These are phyloP conservation scores for Skeletonema costatum DNA, from an alignment of 108 stramenopile genomes.

Conservation along the genomic window DNA sequence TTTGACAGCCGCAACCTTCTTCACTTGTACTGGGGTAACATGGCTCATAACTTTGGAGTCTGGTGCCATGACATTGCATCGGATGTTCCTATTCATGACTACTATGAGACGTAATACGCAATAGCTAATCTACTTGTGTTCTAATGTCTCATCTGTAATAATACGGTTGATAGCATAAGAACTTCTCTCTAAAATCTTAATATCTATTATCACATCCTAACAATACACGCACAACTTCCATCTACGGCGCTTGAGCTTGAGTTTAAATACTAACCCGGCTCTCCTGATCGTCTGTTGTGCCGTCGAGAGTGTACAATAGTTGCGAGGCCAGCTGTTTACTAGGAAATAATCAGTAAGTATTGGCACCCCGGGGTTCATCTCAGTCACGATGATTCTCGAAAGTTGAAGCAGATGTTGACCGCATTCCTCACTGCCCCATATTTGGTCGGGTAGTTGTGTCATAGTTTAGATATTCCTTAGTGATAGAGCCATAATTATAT, in stretches of 20 bases:
- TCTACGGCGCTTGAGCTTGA: conserved; percentile 55
- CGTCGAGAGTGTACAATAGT: conserved; percentile 75
- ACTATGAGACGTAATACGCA: too few relatives aligned
- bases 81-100: too few relatives aligned
- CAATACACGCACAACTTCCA: too few relatives aligned
- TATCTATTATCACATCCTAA: too few relatives aligned
- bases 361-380: conserved; percentile 68
- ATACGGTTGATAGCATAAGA: too few relatives aligned
- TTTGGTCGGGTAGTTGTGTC: conserved; percentile 41
- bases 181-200: too few relatives aligned
- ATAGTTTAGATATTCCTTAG: background rate
- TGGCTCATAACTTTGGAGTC: too few relatives aligned
- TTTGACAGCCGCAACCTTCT: too few relatives aligned
- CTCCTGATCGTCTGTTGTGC: conserved; percentile 61
- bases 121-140: too few relatives aligned
- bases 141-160: too few relatives aligned
- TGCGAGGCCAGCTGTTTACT: conserved; percentile 66
- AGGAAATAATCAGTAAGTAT: conserved; percentile 59
- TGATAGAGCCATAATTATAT: background rate
- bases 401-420: conserved; percentile 75
- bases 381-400: conserved; percentile 72
- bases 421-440: conserved; percentile 78
- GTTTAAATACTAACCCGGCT: conserved; percentile 53
- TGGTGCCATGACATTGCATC: too few relatives aligned
- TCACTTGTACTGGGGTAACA: too few relatives aligned